A percentile compares a stretch with the other conserved stretches of the same genome.
Conservation (phyloP, 352 stramenopile genomes). For the Aphanomyces euteiches region DNA sequence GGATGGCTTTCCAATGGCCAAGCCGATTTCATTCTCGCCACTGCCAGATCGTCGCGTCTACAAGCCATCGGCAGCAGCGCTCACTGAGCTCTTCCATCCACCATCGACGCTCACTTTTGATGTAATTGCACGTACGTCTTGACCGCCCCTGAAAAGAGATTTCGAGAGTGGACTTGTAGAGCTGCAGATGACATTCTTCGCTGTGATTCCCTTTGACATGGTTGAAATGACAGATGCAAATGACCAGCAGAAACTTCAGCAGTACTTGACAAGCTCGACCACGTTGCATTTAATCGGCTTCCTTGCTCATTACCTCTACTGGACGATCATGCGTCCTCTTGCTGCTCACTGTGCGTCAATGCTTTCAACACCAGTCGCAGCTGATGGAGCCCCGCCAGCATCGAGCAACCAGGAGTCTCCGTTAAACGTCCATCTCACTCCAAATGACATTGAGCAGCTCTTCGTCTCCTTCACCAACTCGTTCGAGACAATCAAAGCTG, state of each 20-base stretch:
- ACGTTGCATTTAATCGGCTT: conserved; percentile 22
- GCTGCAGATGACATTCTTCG: conserved; percentile 51
- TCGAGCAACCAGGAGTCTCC: not conserved
- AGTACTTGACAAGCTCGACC: not conserved
- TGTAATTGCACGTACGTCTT: conserved; percentile 46
- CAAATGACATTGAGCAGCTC: conserved; percentile 17
- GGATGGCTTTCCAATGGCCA: conserved; percentile 48
- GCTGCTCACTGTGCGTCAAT: conserved; percentile 1
- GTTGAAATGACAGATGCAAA: conserved; percentile 31
- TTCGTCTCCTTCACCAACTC: conserved; percentile 20
- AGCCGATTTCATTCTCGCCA: not conserved
- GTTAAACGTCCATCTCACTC: conserved; percentile 7
- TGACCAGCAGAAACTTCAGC: conserved; percentile 3
- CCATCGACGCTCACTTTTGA: conserved; percentile 42
- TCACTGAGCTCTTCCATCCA: conserved; percentile 35
- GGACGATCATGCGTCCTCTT: conserved; percentile 19
- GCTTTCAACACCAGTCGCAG: not conserved
- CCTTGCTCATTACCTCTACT: conserved; percentile 28
- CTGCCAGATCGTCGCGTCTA: conserved; percentile 33
- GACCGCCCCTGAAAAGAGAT: conserved; percentile 35
- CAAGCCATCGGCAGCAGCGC: conserved; percentile 35
- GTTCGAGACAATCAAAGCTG: conserved; percentile 23
- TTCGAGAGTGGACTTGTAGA: conserved; percentile 37
- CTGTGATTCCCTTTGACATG: conserved; percentile 41
- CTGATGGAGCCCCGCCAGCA: not conserved